Evolutionary conservation across 2,329 filamentous ascomycete genomes (phyloP), one percentile per base, ranked within the genome.

Genomic region (Pseudomassariella vexata): DNA sequence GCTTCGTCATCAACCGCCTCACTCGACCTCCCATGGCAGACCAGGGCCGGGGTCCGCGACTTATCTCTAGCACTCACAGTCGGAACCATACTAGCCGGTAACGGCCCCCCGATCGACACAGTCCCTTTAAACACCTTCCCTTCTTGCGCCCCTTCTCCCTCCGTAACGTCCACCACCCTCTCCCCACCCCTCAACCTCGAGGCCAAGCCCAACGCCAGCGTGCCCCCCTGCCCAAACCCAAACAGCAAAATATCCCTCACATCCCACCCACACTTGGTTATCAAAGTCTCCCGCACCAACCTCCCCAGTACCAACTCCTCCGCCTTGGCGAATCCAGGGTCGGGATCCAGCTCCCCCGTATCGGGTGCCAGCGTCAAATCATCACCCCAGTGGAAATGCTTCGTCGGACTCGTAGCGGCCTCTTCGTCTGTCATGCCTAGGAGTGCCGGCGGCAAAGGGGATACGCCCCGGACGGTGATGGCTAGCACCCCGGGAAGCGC

Each of bases 401-500:
- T 45, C 6, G 44, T 43, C 20, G 48, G 48, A n/a, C n/a, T n/a
- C 4, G 43, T 46, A 10, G 40, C 35, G 11, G 28, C 26, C 17
- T 41, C 44, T 10, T 38, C 42, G 18, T 41, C 47, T 9, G 46
- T 39, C 5, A 47, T 36, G 18, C 77, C 78, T 3, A 78, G 68
- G 5, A 89, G 60, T 27, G 78, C 69, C 33, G 85, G 76, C 2
- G 85, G 83, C 5, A 94, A 65, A 0, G 75, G 73, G 16, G 68
- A 68, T 0, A 82, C 79, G 0, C 80, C 88, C 49, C 83, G 82
- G 24, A 94, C 65, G 6, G 85, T 74, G 33, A 95, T 73, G 47
- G 79, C 78, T 35, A 80, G 72, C 32, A 88, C 88, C 49, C 88
- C 84, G 0, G 87, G 86, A 3, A 94, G 74, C 39, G 72, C 67